Evolutionary conservation across 2,329 filamentous ascomycete genomes (phyloP).

Genomic region (Cryphonectria carpinicola): DNA sequence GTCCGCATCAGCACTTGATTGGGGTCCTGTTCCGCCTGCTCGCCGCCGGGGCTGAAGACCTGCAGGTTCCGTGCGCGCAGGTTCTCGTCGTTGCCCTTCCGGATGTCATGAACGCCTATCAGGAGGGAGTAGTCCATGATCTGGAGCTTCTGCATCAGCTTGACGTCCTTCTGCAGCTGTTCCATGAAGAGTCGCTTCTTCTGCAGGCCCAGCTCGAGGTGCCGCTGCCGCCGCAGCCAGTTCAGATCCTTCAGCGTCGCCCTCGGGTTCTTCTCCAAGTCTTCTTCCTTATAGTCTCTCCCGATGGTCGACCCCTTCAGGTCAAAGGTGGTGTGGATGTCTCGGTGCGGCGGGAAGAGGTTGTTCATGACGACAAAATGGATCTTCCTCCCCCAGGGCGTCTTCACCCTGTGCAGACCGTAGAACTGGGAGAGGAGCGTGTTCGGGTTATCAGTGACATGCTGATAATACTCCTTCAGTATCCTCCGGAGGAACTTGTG

Average conservation of each 20-base stretch:
- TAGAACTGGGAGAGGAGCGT: constrained; percentile 98
- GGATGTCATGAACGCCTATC: constrained; percentile 89
- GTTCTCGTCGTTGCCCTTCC: constrained; percentile 93
- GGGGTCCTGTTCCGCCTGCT: constrained; percentile 57
- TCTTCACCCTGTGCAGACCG: constrained; percentile 95
- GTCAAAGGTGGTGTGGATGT: constrained; percentile 97
- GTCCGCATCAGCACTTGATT: constrained; percentile 78
- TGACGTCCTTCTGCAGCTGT: constrained; percentile 86
- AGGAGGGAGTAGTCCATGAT: constrained; percentile 99
- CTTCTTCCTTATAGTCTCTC: constrained; percentile 86
- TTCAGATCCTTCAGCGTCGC: constrained; percentile 97
- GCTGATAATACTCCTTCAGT: constrained; percentile 88
- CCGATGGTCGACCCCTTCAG: constrained; percentile 96
- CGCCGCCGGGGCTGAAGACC: constrained; percentile 89
- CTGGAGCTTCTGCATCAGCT: constrained; percentile 80
- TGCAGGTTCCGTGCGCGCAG: constrained; percentile 85
- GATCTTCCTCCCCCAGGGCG: constrained; percentile 96
- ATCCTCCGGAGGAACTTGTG: constrained; percentile 86
- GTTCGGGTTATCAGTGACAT: constrained; percentile 89
- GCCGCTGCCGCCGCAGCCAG: constrained; percentile 84
- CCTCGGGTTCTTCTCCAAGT: constrained; percentile 84
- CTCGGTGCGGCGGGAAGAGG: constrained; percentile 92
- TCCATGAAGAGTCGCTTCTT: constrained; percentile 89
- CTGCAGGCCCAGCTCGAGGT: constrained; percentile 84
- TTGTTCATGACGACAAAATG: constrained; percentile 99